A percentile compares a stretch with the other conserved stretches of the same genome.
Conservation (phyloP, 2,329 filamentous ascomycete species). For the Magnaporthiopsis incrustans region DNA sequence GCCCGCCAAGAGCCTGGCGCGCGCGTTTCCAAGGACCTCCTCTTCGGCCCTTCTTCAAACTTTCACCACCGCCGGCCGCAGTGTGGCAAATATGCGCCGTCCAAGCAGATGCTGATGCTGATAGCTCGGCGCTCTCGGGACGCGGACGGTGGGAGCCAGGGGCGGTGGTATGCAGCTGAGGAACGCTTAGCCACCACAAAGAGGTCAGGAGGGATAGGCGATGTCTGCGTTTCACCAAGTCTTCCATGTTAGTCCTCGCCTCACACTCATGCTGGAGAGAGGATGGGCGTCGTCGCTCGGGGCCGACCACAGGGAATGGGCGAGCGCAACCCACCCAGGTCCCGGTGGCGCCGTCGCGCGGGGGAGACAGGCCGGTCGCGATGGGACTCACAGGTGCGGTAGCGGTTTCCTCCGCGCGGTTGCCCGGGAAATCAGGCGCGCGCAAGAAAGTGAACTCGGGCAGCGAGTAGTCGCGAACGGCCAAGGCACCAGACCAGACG, state of each 20-base stretch:
- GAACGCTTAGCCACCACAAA: neutral
- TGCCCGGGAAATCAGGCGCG: neutral
- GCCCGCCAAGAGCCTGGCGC: neutral
- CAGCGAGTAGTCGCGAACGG: neutral
- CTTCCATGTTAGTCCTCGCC: neutral
- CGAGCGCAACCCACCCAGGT: neutral
- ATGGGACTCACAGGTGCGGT: neutral
- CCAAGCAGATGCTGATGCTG: neutral
- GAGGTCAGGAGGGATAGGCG: neutral
- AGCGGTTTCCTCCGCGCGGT: neutral
- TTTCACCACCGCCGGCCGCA: neutral
- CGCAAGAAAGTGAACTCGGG: neutral
- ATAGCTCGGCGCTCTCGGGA: neutral
- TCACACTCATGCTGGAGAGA: neutral
- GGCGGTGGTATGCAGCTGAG: neutral
- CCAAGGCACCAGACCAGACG: neutral
- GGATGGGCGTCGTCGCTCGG: neutral
- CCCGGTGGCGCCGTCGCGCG: neutral
- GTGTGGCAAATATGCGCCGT: neutral
- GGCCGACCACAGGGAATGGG: neutral
- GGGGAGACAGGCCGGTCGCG: neutral
- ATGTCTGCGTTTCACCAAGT: neutral
- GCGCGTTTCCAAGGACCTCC: neutral
- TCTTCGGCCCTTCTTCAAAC: neutral
- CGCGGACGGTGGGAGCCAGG: neutral